Evolutionary conservation across 306 rosid species (phyloP).

Genomic region (Dalbergia oliveri): DNA sequence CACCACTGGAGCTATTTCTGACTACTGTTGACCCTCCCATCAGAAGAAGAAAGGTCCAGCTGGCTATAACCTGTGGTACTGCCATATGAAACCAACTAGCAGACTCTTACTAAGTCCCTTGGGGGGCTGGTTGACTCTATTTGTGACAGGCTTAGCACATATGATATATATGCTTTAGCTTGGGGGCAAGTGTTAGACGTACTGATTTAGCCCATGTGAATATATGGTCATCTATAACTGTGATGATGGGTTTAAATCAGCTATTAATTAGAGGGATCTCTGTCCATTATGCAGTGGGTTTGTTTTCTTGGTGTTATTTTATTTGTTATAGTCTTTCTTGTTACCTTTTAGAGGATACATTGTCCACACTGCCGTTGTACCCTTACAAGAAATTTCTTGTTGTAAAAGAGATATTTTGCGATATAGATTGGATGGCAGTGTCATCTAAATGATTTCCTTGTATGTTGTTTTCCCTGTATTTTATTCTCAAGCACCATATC

Average conservation of each 20-base stretch:
- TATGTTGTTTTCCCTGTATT: constrained; percentile 14
- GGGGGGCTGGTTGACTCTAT: neutral
- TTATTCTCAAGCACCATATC: constrained; percentile 31
- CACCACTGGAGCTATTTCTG: neutral
- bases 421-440: constrained; percentile 25
- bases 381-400: constrained; percentile 19
- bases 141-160: constrained; percentile 13
- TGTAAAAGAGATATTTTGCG: neutral
- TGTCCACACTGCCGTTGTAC: constrained; percentile 2
- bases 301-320: constrained; percentile 24
- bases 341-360: constrained; percentile 37
- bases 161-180: neutral
- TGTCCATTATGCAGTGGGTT: constrained; percentile 1
- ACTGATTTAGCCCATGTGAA: constrained; percentile 1
- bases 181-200: neutral
- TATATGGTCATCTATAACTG: constrained; percentile 12
- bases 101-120: neutral
- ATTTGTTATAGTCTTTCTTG: constrained; percentile 25
- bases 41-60: neutral
- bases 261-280: constrained; percentile 8
- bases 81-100: neutral
- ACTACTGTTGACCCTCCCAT: constrained; percentile 1
- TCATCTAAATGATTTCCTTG: constrained; percentile 31
- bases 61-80: neutral
- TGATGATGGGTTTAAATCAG: constrained; percentile 5